Evolutionary conservation across 208 protist species (phyloP).

Genomic region (Endotrypanum monterogeii): DNA sequence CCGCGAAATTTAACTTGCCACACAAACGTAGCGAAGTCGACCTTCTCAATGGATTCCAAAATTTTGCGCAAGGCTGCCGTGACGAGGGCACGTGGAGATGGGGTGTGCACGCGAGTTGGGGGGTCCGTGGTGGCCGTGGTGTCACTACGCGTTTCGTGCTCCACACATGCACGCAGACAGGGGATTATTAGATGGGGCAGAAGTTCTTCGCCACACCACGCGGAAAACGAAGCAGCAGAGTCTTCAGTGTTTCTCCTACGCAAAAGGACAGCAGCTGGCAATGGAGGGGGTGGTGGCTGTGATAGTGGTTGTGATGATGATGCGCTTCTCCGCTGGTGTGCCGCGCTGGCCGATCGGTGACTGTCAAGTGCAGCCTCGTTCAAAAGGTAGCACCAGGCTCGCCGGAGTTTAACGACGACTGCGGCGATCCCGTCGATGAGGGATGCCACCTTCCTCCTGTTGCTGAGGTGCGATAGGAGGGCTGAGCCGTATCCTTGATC

Average conservation of each 20-base stretch:
- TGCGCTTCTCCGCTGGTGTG: background rate
- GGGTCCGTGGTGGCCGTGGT: background rate
- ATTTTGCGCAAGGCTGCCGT: constrained; percentile 2
- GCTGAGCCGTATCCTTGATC: background rate
- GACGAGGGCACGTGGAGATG: background rate
- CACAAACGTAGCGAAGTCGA: constrained; percentile 23
- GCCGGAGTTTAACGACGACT: constrained; percentile 65
- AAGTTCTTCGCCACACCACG: constrained; percentile 12
- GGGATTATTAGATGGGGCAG: constrained; percentile 9
- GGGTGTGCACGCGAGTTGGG: background rate
- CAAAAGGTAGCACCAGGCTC: constrained; percentile 56
- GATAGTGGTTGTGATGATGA: background rate
- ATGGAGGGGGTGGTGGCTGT: background rate
- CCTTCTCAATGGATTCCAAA: constrained; percentile 12
- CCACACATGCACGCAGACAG: constrained; percentile 9
- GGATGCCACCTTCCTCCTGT: background rate
- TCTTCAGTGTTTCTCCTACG: constrained; percentile 3
- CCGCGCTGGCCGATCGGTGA: constrained; percentile 1
- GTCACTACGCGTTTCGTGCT: background rate
- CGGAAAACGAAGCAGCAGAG: constrained; percentile 15
- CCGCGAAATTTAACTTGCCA: constrained; percentile 14
- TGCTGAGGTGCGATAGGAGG: background rate
- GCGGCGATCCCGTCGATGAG: constrained; percentile 50
- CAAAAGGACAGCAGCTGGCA: background rate
- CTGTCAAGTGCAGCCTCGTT: constrained; percentile 36